These are phyloP conservation scores for Rhodocollybia butyracea DNA, from an alignment of 768 basidiomycete species.

Conservation along the genomic window DNA sequence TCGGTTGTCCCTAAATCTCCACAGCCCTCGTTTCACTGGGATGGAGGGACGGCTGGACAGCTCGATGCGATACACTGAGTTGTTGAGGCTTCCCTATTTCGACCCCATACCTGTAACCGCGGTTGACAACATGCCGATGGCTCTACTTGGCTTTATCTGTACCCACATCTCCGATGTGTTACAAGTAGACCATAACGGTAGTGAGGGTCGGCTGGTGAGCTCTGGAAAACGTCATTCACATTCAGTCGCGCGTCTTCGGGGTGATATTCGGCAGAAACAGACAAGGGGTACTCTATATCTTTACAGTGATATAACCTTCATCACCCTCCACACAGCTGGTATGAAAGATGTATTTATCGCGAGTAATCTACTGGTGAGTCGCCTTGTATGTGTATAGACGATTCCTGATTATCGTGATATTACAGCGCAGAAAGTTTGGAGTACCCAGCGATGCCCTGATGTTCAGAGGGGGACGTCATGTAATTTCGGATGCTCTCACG, in stretches of 20 bases:
- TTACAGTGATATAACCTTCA: too few relatives aligned
- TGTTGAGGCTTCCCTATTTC: constrained; percentile 33
- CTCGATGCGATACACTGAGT: constrained; percentile 26
- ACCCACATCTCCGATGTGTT: constrained; percentile 22
- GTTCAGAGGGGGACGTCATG: too few relatives aligned
- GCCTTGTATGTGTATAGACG: too few relatives aligned
- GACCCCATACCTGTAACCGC: constrained; percentile 23
- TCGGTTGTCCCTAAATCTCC: not conserved
- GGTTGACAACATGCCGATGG: too few relatives aligned
- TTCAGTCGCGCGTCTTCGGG: not conserved
- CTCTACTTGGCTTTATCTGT: constrained; percentile 22
- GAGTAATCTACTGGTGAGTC: too few relatives aligned
- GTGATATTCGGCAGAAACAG: not conserved
- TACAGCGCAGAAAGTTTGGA: too few relatives aligned
- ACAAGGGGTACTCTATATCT: too few relatives aligned
- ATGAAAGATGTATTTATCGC: too few relatives aligned
- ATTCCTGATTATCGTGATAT: too few relatives aligned
- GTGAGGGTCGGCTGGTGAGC: not conserved
- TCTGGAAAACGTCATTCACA: not conserved
- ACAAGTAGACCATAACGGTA: constrained; percentile 12
- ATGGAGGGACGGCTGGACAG: not conserved
- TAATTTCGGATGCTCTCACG: too few relatives aligned
- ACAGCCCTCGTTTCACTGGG: not conserved
- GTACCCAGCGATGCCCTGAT: too few relatives aligned
- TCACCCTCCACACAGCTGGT: too few relatives aligned